Evolutionary conservation across 2,329 filamentous ascomycete genomes (phyloP).

Genomic region (Aspergillus thermomutatus): DNA sequence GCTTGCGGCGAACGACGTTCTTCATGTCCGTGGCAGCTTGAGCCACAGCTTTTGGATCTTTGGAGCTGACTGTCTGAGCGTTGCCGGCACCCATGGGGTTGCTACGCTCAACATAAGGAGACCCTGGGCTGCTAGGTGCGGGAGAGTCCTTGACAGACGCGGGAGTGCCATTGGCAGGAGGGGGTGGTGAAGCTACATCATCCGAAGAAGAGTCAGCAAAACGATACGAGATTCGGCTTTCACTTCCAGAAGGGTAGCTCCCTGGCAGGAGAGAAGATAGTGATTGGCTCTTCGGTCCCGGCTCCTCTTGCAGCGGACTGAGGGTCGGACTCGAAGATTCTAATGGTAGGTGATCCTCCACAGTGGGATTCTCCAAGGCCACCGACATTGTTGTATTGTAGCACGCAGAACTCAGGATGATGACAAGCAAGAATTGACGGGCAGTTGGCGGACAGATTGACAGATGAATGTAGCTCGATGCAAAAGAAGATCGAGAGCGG

Average conservation of each 20-base stretch:
- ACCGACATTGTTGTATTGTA: conserved; percentile 12
- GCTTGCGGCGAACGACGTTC: conserved; percentile 97
- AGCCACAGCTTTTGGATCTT: conserved; percentile 58
- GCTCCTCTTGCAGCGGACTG: conserved; percentile 2
- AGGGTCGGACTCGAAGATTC: conserved; percentile 6
- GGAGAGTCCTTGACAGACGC: conserved; percentile 34
- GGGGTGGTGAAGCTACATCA: conserved; percentile 31
- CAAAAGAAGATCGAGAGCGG: conserved; percentile 11
- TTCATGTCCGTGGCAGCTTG: conserved; percentile 66
- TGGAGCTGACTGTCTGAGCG: conserved; percentile 61
- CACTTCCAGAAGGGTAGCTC: conserved; percentile 10
- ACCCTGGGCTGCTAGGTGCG: conserved; percentile 49
- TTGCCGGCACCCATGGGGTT: conserved; percentile 54
- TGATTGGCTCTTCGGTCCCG: conserved; percentile 15
- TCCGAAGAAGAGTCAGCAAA: conserved; percentile 22
- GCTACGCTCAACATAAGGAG: conserved; percentile 57
- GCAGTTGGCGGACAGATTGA: not conserved
- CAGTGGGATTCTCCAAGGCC: conserved; percentile 12
- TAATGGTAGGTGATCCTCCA: conserved; percentile 12
- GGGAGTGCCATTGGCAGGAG: conserved; percentile 30
- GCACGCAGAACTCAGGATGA: conserved; percentile 6
- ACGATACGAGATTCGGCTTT: conserved; percentile 10
- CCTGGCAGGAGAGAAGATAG: conserved; percentile 7
- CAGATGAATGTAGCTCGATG: conserved; percentile 5
- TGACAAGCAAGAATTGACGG: not conserved